phyloP scores from a whole-genome alignment of 2,329 filamentous ascomycete genomes.

The Aspergillus piperis region DNA sequence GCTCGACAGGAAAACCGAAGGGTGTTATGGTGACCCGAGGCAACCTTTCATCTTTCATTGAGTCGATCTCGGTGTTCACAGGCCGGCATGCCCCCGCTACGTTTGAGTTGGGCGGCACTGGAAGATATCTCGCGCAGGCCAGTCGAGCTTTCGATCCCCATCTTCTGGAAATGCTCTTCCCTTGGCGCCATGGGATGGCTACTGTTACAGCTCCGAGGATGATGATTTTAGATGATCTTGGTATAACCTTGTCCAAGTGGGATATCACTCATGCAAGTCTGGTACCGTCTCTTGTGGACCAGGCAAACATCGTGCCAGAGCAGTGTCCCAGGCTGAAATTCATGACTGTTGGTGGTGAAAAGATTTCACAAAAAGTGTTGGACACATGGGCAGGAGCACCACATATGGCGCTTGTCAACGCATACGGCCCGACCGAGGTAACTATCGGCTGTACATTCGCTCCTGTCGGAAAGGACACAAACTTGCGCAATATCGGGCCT shows the following conservation, averaged over 20 bases:
- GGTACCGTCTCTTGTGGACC: slow-evolving; percentile 31
- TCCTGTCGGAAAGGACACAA: slow-evolving; percentile 26
- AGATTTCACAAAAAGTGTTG: slow-evolving; percentile 35
- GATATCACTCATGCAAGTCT: slow-evolving; percentile 35
- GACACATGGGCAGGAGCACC: slow-evolving; percentile 33
- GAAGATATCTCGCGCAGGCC: slow-evolving; percentile 37
- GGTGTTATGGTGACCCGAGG: slow-evolving; percentile 84
- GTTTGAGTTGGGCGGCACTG: slow-evolving; percentile 25
- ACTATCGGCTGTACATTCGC: slow-evolving; percentile 37
- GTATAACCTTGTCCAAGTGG: slow-evolving; percentile 27
- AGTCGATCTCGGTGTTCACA: slow-evolving; percentile 31
- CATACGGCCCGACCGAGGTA: slow-evolving; percentile 40
- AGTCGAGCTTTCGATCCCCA: slow-evolving; percentile 38
- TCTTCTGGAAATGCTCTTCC: slow-evolving; percentile 33
- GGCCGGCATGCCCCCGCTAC: slow-evolving; percentile 28
- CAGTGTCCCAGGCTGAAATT: slow-evolving; percentile 30
- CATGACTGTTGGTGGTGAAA: slow-evolving; percentile 39
- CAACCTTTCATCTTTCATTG: slow-evolving; percentile 32
- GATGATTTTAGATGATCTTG: slow-evolving; percentile 32
- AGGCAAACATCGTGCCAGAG: slow-evolving; percentile 24
- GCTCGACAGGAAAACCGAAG: slow-evolving; percentile 94
- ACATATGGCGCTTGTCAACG: slow-evolving; percentile 31
- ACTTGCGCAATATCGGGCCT: slow-evolving; percentile 33
- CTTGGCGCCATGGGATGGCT: slow-evolving; percentile 33
- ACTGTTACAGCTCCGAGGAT: slow-evolving; percentile 28